These are phyloP conservation scores for Xylaria sp. DNA, from an alignment of 2,329 filamentous ascomycete species.

Conservation along the genomic window DNA sequence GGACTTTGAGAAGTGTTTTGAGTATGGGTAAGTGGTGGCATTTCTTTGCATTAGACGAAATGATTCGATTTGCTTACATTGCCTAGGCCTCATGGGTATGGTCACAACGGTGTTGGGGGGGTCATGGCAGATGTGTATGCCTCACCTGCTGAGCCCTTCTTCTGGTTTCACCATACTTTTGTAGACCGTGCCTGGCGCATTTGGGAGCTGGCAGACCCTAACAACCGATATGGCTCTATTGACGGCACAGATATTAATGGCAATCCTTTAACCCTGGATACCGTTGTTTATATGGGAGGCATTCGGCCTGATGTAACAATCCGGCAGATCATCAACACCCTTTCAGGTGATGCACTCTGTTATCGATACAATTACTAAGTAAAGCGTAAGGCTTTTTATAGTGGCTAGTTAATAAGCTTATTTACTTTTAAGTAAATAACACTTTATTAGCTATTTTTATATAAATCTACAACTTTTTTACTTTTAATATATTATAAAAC, in stretches of 20 bases:
- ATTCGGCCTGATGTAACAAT: constrained; percentile 24
- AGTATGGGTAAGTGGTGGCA: constrained; percentile 24
- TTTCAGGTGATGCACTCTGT: constrained; percentile 20
- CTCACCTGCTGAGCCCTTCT: constrained; percentile 28
- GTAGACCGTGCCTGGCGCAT: constrained; percentile 27
- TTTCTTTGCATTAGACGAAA: background rate
- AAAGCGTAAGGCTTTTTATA: too few species aligned
- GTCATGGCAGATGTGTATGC: constrained; percentile 28
- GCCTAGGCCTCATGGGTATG: constrained; percentile 27
- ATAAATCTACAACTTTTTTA: too few species aligned
- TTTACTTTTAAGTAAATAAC: too few species aligned
- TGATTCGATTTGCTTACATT: constrained; percentile 1
- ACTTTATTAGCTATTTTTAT: too few species aligned
- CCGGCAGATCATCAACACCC: constrained; percentile 24
- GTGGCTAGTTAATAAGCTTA: too few species aligned
- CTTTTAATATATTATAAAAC: too few species aligned
- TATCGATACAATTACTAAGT: constrained; percentile 28
- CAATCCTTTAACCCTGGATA: constrained; percentile 21
- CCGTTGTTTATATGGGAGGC: constrained; percentile 22
- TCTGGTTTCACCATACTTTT: constrained; percentile 30
- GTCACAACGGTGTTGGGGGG: constrained; percentile 26
- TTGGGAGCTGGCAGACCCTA: constrained; percentile 26
- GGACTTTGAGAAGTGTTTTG: constrained; percentile 28
- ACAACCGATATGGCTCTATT: constrained; percentile 22
- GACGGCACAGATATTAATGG: constrained; percentile 26